Evolutionary conservation across 345 rosid species (phyloP).

Genomic region (Lumnitzera racemosa): DNA sequence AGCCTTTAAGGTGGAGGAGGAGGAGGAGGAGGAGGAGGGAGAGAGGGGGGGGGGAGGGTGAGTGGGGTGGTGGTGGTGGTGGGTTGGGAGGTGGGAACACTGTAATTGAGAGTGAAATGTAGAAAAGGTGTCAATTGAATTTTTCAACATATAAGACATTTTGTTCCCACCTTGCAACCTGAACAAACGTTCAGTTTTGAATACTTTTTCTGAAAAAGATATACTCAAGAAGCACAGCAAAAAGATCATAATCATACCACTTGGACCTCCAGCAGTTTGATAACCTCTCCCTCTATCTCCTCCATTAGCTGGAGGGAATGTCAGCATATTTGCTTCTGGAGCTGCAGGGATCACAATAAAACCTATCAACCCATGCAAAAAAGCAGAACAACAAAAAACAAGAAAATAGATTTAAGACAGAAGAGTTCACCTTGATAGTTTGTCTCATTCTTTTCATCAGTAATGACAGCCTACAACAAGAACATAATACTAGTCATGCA

Average conservation of each 20-base stretch:
- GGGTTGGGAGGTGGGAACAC: too few species aligned
- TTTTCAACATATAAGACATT: too few species aligned
- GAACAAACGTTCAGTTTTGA: too few species aligned
- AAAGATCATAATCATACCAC: slow-evolving; percentile 35
- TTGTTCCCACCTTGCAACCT: too few species aligned
- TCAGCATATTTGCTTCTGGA: slow-evolving; percentile 66
- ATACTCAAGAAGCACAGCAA: not conserved
- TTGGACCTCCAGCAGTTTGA: slow-evolving; percentile 56
- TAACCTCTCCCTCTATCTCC: slow-evolving; percentile 52
- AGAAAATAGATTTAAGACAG: slow-evolving; percentile 6
- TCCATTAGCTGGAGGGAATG: slow-evolving; percentile 50
- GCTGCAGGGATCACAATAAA: slow-evolving; percentile 31
- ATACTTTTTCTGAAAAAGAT: not conserved
- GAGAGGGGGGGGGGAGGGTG: too few species aligned
- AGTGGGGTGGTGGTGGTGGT: too few species aligned
- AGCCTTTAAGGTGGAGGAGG: too few species aligned
- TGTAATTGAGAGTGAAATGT: too few species aligned
- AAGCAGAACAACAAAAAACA: not conserved
- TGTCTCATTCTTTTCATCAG: slow-evolving; percentile 35
- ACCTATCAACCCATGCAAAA: not conserved
- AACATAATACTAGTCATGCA: not conserved
- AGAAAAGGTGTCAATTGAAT: too few species aligned
- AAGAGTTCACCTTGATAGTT: slow-evolving; percentile 42
- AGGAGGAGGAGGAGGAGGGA: too few species aligned
- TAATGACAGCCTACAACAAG: slow-evolving; percentile 47